These are phyloP conservation scores for Chrysoporthe cubensis DNA, from an alignment of 2,329 filamentous ascomycete genomes.

Conservation along the genomic window DNA sequence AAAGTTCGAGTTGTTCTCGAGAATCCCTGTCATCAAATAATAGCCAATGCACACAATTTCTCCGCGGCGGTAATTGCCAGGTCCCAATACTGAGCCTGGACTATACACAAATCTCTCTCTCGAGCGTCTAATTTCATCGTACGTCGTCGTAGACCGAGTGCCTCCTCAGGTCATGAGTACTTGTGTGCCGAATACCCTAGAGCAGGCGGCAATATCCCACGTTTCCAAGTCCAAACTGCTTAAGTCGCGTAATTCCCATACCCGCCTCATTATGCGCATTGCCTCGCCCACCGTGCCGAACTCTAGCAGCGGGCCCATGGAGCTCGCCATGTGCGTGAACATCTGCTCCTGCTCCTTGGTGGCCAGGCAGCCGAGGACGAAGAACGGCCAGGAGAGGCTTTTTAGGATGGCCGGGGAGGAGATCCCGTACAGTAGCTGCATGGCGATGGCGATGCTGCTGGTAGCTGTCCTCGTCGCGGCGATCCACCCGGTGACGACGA, in stretches of 20 bases:
- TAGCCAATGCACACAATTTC: too few species aligned
- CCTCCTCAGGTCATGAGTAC: constrained; percentile 17
- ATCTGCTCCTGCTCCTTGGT: constrained; percentile 32
- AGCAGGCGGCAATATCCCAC: constrained; percentile 35
- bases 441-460: constrained; percentile 30
- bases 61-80: too few species aligned
- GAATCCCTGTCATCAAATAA: too few species aligned
- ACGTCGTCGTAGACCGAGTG: too few species aligned
- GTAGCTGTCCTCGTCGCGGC: constrained; percentile 31
- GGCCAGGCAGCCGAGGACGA: constrained; percentile 36
- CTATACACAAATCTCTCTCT: too few species aligned
- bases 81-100: too few species aligned
- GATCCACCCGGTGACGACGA: constrained; percentile 34
- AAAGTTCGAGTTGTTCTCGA: too few species aligned
- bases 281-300: constrained; percentile 36
- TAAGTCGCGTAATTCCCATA: constrained; percentile 33
- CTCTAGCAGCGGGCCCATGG: constrained; percentile 33
- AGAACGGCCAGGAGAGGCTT: constrained; percentile 37
- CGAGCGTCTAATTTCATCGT: too few species aligned
- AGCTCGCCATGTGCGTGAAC: constrained; percentile 31
- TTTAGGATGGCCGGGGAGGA: constrained; percentile 33
- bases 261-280: constrained; percentile 31
- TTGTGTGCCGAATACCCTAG: constrained; percentile 32
- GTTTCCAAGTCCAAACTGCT: constrained; percentile 29
- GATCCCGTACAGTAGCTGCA: constrained; percentile 31